A percentile compares a stretch with the other conserved stretches of the same genome.
Evolutionary conservation across 768 basidiomycete genomes (phyloP).

Genomic region (Lentinula sp.): DNA sequence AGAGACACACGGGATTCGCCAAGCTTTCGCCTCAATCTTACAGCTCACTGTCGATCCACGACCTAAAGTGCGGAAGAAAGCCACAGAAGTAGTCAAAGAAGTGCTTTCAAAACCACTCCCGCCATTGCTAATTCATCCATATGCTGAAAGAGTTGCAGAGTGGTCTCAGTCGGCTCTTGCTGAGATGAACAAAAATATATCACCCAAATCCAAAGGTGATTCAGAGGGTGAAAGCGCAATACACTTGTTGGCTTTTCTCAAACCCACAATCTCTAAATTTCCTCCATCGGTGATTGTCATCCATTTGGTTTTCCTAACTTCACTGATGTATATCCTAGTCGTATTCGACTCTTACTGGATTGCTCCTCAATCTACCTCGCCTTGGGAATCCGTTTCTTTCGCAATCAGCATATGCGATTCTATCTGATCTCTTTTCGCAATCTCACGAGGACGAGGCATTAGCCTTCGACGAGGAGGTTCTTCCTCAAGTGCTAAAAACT

Average conservation of each 20-base stretch:
- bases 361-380: slow-evolving; percentile 78
- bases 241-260: slow-evolving; percentile 70
- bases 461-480: slow-evolving; percentile 47
- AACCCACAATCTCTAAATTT: slow-evolving; percentile 54
- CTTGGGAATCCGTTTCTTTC: slow-evolving; percentile 87
- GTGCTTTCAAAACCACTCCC: slow-evolving; percentile 71
- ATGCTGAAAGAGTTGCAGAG: slow-evolving; percentile 72
- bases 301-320: background rate
- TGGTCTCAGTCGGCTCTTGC: slow-evolving; percentile 67
- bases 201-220: slow-evolving; percentile 52
- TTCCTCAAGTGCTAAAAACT: slow-evolving; percentile 56
- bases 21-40: slow-evolving; percentile 80
- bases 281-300: slow-evolving; percentile 57
- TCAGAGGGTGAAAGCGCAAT: slow-evolving; percentile 69
- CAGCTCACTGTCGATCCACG: slow-evolving; percentile 81
- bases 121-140: slow-evolving; percentile 79
- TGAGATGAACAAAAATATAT: slow-evolving; percentile 57
- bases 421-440: slow-evolving; percentile 71
- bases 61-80: slow-evolving; percentile 91
- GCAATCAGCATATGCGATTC: slow-evolving; percentile 78
- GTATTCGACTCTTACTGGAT: slow-evolving; percentile 60
- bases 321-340: slow-evolving; percentile 39
- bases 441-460: slow-evolving; percentile 44
- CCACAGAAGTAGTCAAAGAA: slow-evolving; percentile 79
- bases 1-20: slow-evolving; percentile 61